A percentile compares a stretch with the other conserved stretches of the same genome.
phyloP scores from a whole-genome alignment of 2,329 filamentous ascomycete genomes.

The Fusarium keratoplasticum region DNA sequence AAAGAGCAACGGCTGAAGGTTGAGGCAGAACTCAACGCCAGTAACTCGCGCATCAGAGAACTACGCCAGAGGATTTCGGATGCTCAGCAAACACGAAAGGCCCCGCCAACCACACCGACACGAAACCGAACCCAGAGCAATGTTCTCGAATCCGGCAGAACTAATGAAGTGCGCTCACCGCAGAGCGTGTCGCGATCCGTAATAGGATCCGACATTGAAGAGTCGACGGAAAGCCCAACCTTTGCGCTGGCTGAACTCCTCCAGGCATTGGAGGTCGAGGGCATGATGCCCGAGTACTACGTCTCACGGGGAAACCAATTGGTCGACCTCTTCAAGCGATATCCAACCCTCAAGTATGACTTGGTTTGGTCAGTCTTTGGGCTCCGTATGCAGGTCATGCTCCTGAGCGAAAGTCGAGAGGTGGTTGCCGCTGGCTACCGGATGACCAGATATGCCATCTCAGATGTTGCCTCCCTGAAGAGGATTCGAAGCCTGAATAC shows the following conservation, averaged over 20 bases:
- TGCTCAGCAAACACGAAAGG: conserved; percentile 62
- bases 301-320: conserved; percentile 91
- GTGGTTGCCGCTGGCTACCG: conserved; percentile 95
- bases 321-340: conserved; percentile 94
- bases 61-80: conserved; percentile 71
- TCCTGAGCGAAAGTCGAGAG: conserved; percentile 94
- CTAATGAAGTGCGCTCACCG: conserved; percentile 66
- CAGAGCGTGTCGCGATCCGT: conserved; percentile 67
- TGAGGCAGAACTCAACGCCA: conserved; percentile 90
- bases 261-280: conserved; percentile 87
- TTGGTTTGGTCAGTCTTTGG: conserved; percentile 97
- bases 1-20: conserved; percentile 84
- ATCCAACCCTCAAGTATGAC: conserved; percentile 95
- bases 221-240: conserved; percentile 85
- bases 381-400: conserved; percentile 92
- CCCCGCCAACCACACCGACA: conserved; percentile 63
- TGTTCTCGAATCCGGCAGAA: conserved; percentile 56
- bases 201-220: conserved; percentile 72
- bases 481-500: conserved; percentile 90
- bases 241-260: conserved; percentile 91
- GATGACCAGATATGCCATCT: conserved; percentile 93
- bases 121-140: conserved; percentile 62
- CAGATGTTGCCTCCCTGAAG: conserved; percentile 87
- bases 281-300: conserved; percentile 93
- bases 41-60: conserved; percentile 78